Base-by-base conservation (phyloP, 345 rosid genomes). In the Kandelia obovata region DNA sequence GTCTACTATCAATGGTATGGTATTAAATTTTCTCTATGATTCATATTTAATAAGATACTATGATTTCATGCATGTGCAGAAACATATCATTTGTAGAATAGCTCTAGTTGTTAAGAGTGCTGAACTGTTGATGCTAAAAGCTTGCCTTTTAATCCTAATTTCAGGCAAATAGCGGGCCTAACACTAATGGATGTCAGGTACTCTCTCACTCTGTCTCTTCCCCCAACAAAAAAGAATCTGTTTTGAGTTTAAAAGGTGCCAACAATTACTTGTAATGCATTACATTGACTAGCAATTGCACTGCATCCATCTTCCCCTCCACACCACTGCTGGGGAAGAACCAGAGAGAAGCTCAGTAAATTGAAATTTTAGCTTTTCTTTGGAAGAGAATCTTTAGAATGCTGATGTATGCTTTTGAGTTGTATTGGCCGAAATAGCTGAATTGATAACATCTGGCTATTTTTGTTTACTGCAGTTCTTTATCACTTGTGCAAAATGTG, bases 111-210 rank as follows among this genome's bases (percentile, higher is more conserved):
- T 20, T 51, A 7, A 57, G 20, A 39, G 7, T 16, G 30, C 53
- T 20, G 26, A 17, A 26, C 26, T 20, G 31, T 46, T 0, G 10
- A 62, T 21, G 47, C 21, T 61, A 32, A 51, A 62, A 4, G 34
- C 13, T 59, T 25, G 26, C 1, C 13, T 31, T 64, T 66, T 65
- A 30, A 30, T 79, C 28, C 20, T 53, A 25, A 17, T 82, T 72
- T 72, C 92, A 92, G 99, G 97, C 98, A 47, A 90, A 95, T 61
- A 92, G 98, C 57, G 99, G 99, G 32, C 93, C 92, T 31, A 78
- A 79, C 75, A 78, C 97, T 65, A 95, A 92, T 69, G 97, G 99
- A 6, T 85, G 88, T 71, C 98, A 95, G 98, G 99, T 95, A 79
- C 39, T 39, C 30, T 59, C 39, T 59, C 39, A 2, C 47, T 39